These are phyloP conservation scores for Pseudohalonectria lignicola DNA, from an alignment of 2,329 filamentous ascomycete species.

Conservation along the genomic window DNA sequence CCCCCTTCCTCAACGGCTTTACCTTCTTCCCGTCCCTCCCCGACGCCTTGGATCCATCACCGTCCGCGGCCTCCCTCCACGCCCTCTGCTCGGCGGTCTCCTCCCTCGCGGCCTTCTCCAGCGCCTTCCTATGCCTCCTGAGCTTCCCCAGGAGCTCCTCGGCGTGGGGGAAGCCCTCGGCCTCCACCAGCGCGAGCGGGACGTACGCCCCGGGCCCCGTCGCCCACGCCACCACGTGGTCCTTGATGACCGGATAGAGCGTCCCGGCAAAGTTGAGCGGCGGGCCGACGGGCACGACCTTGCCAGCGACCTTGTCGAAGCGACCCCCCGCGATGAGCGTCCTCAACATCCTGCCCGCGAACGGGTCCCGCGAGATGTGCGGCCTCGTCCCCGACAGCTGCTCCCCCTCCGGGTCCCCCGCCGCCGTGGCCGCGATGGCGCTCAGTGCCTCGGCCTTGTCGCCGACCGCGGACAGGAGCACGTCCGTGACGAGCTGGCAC, in stretches of 20 bases:
- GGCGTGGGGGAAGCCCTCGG: constrained; percentile 51
- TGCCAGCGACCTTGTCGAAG: constrained; percentile 66
- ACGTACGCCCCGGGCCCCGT: constrained; percentile 80
- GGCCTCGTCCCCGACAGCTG: constrained; percentile 21
- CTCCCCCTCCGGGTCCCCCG: constrained; percentile 37
- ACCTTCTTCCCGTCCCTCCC: constrained; percentile 27
- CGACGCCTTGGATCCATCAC: constrained; percentile 28
- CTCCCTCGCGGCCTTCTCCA: constrained; percentile 56
- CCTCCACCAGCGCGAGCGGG: constrained; percentile 70
- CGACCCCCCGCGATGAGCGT: constrained; percentile 80
- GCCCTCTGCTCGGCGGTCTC: constrained; percentile 43
- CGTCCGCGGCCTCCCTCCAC: constrained; percentile 14
- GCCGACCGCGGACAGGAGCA: constrained; percentile 63
- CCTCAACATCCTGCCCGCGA: constrained; percentile 78
- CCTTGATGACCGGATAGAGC: constrained; percentile 73
- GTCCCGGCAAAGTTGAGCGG: constrained; percentile 69
- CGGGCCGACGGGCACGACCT: constrained; percentile 60
- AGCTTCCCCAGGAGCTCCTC: constrained; percentile 58
- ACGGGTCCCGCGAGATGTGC: constrained; percentile 51
- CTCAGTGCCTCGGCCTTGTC: constrained; percentile 67
- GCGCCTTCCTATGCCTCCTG: constrained; percentile 59
- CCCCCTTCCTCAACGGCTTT: constrained; percentile 17
- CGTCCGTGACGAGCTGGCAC: constrained; percentile 75
- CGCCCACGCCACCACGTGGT: constrained; percentile 70
- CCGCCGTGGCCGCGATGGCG: constrained; percentile 55